Evolutionary conservation across 2,329 filamentous ascomycete genomes (phyloP).

Genomic region (Rasamsonia emersonii): DNA sequence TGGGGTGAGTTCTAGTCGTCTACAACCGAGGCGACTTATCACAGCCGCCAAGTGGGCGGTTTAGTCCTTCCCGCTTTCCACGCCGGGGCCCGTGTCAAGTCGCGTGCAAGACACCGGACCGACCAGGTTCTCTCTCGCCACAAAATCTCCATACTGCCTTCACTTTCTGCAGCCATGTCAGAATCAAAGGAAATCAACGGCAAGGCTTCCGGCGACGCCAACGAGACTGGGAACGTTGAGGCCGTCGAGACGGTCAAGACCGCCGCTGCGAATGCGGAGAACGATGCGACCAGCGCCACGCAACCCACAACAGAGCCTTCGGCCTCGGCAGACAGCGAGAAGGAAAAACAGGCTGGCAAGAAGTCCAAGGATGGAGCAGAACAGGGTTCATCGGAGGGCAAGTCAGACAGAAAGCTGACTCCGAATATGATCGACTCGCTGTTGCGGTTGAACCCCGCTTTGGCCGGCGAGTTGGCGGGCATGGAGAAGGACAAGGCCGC

Average conservation of each 20-base stretch:
- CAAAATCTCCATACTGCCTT: slow-evolving; percentile 5
- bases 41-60: too few relatives aligned
- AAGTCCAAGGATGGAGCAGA: slow-evolving; percentile 18
- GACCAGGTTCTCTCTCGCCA: slow-evolving; percentile 9
- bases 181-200: slow-evolving; percentile 26
- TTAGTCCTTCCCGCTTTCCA: slow-evolving; percentile 7
- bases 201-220: slow-evolving; percentile 18
- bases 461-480: slow-evolving; percentile 65
- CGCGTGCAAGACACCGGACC: too few relatives aligned
- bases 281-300: slow-evolving; percentile 25
- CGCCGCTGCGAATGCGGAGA: slow-evolving; percentile 35
- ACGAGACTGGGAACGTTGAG: slow-evolving; percentile 4
- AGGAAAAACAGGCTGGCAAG: slow-evolving; percentile 11
- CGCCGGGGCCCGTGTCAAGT: too few relatives aligned
- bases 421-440: slow-evolving; percentile 31
- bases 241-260: slow-evolving; percentile 8
- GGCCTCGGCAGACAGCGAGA: slow-evolving; percentile 8
- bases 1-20: too few relatives aligned
- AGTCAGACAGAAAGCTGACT: slow-evolving; percentile 23
- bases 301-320: slow-evolving; percentile 3
- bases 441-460: slow-evolving; percentile 48
- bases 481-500: slow-evolving; percentile 54
- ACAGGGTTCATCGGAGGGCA: slow-evolving; percentile 13
- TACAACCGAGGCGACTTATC: too few relatives aligned
- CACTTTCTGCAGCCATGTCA: slow-evolving; percentile 20